A percentile compares a stretch with the other conserved stretches of the same genome.
phyloP scores from a whole-genome alignment of 106 monocot species.

The Dioscorea alata region DNA sequence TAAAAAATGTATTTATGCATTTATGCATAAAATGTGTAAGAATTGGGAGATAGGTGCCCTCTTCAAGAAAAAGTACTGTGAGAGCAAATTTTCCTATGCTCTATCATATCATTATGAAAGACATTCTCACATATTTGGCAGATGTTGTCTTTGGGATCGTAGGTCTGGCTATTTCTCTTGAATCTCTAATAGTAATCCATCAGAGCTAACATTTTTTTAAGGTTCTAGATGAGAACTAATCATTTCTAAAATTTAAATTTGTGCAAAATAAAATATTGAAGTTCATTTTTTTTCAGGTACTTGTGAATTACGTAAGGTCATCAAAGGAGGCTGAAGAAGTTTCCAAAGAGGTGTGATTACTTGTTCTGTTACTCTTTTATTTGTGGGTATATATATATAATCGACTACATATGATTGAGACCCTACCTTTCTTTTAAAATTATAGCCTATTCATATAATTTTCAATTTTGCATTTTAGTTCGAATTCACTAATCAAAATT shows the following conservation, averaged over 20 bases:
- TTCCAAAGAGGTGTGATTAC: slow-evolving; percentile 54
- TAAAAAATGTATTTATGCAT: neutral
- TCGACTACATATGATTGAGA: neutral
- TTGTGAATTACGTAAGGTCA: slow-evolving; percentile 97
- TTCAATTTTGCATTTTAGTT: neutral
- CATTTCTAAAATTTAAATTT: no score
- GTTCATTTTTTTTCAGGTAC: slow-evolving; percentile 48
- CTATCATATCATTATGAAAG: no score
- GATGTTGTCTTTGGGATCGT: no score
- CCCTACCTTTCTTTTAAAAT: neutral
- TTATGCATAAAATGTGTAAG: neutral
- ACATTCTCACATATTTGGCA: no score
- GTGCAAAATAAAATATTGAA: no score
- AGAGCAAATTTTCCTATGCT: no score
- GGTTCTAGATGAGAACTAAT: neutral
- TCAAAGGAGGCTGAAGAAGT: slow-evolving; percentile 94
- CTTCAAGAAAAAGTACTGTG: no score
- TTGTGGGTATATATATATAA: no score
- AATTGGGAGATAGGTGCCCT: neutral
- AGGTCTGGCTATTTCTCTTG: no score
- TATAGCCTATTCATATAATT: neutral
- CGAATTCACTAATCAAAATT: neutral
- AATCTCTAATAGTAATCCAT: no score
- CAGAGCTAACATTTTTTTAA: no score
- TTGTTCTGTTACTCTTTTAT: neutral